phyloP scores from a whole-genome alignment of 495 filamentous ascomycete genomes.

The Xylaria nigripes region DNA sequence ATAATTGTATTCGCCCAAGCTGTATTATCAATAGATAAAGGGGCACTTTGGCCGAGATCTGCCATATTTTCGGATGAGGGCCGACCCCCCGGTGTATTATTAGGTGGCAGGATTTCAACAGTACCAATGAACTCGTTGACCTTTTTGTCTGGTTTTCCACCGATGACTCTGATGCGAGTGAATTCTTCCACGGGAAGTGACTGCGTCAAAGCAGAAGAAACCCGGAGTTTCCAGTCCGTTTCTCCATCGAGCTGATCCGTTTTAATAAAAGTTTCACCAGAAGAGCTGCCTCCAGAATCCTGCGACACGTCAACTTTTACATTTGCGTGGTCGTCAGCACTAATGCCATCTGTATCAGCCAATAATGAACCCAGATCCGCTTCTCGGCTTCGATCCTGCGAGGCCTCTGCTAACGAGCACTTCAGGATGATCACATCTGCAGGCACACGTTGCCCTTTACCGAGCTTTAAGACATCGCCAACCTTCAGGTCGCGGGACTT shows the following conservation, averaged over 20 bases:
- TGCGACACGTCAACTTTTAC: conserved; percentile 8
- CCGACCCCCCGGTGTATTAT: conserved; percentile 26
- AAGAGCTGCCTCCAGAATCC: conserved; percentile 27
- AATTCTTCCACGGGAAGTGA: conserved; percentile 58
- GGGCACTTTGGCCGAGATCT: conserved; percentile 45
- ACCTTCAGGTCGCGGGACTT: conserved; percentile 87
- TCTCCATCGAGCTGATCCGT: conserved; percentile 98
- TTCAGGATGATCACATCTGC: conserved; percentile 93
- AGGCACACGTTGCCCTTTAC: conserved; percentile 84
- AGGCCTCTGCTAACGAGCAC: conserved; percentile 59
- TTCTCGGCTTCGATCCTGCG: conserved; percentile 20
- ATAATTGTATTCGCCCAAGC: conserved; percentile 98
- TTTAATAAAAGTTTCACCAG: conserved; percentile 89
- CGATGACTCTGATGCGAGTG: conserved; percentile 65
- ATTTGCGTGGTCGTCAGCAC: conserved; percentile 6
- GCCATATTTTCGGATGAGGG: conserved; percentile 19
- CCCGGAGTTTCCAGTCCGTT: conserved; percentile 95
- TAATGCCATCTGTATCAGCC: conserved; percentile 26
- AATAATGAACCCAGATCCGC: conserved; percentile 31
- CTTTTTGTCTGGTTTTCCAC: conserved; percentile 78
- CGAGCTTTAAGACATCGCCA: conserved; percentile 85
- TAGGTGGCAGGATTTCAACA: conserved; percentile 52
- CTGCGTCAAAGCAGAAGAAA: conserved; percentile 80
- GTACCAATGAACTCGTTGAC: conserved; percentile 93
- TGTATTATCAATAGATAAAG: conserved; percentile 91